Percentiles rank a stretch among this genome's conserved stretches.
Evolutionary conservation across 169 alveolate species (phyloP).

Genomic region (Plasmodium knowlesi): DNA sequence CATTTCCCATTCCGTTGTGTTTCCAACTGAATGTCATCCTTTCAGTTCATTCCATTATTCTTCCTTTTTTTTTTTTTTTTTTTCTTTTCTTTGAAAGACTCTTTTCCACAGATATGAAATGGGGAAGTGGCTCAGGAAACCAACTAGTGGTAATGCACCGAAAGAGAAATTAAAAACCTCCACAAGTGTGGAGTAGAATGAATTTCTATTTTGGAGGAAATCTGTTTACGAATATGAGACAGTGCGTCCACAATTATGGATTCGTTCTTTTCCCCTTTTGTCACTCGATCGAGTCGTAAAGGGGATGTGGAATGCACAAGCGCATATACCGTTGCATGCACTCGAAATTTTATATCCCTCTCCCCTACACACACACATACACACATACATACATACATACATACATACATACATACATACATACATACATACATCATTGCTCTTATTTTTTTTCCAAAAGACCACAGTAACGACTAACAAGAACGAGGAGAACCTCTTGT

Average conservation of each 20-base stretch:
- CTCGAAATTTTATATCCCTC: background rate
- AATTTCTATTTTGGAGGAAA: background rate
- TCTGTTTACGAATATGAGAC: background rate
- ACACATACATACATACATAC: background rate
- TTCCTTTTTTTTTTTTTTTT: slow-evolving; percentile 13
- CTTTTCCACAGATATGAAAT: slow-evolving; percentile 70
- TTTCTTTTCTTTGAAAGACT: slow-evolving; percentile 22
- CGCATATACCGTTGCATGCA: background rate
- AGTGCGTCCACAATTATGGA: background rate
- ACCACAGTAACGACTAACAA: slow-evolving; percentile 45
- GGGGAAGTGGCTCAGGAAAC: slow-evolving; percentile 74
- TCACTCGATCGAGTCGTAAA: background rate
- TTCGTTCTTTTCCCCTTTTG: background rate
- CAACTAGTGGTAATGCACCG: slow-evolving; percentile 49
- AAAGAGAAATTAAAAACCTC: slow-evolving; percentile 7
- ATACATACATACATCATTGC: background rate
- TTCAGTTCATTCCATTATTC: background rate
- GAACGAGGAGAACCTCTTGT: slow-evolving; percentile 33
- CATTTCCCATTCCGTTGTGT: background rate
- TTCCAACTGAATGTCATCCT: background rate
- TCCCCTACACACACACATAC: background rate
- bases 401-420: background rate
- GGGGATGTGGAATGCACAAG: background rate
- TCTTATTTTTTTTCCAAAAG: slow-evolving; percentile 8
- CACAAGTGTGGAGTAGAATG: background rate